Conservation (phyloP, 768 basidiomycete species). For the Epithele typhae region DNA sequence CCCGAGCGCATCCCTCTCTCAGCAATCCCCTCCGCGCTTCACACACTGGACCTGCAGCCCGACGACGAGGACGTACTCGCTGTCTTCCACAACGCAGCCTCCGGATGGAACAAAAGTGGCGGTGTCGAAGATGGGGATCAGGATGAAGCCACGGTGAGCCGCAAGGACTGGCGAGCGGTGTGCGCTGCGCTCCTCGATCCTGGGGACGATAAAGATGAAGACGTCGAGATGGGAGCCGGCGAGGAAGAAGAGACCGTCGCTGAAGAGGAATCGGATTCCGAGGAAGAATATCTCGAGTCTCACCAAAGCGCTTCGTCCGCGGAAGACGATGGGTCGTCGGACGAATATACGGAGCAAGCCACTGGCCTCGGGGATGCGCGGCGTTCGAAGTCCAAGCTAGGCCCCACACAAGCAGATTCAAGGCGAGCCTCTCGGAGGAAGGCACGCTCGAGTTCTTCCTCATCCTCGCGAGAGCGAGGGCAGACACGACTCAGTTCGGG, state of each 20-base stretch:
- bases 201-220: slow-evolving; percentile 25
- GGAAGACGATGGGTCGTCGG: slow-evolving; percentile 32
- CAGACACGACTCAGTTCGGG: slow-evolving; percentile 38
- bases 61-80: slow-evolving; percentile 65
- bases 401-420: background rate
- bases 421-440: background rate
- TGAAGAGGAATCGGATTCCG: slow-evolving; percentile 25
- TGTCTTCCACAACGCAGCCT: slow-evolving; percentile 72
- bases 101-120: slow-evolving; percentile 51
- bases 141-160: slow-evolving; percentile 38
- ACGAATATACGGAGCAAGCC: slow-evolving; percentile 19
- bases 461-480: background rate
- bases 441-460: background rate
- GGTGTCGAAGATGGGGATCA: slow-evolving; percentile 18
- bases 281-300: slow-evolving; percentile 29
- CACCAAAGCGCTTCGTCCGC: slow-evolving; percentile 16
- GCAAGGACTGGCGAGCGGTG: slow-evolving; percentile 76
- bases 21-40: slow-evolving; percentile 57
- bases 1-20: no score
- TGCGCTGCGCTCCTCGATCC: slow-evolving; percentile 63
- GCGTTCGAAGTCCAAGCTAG: background rate
- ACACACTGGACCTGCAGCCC: slow-evolving; percentile 52
- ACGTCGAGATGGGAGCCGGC: slow-evolving; percentile 23
- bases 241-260: slow-evolving; percentile 18
- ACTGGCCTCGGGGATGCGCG: background rate